These are phyloP conservation scores for Furcasterigmium furcatum DNA, from an alignment of 2,329 filamentous ascomycete species.

Conservation along the genomic window DNA sequence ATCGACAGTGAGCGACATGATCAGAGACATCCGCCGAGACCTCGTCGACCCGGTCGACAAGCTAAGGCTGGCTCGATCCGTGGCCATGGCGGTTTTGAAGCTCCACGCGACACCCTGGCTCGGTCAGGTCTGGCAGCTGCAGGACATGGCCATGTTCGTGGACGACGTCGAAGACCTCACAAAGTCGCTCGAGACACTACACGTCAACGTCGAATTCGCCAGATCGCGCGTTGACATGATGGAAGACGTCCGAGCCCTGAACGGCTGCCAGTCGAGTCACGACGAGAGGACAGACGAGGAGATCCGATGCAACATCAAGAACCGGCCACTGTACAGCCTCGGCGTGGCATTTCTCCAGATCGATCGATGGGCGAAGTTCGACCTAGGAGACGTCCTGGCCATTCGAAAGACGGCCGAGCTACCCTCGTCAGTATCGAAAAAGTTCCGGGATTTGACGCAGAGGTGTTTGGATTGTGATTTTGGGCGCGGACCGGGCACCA, in stretches of 20 bases:
- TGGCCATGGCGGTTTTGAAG: slow-evolving; percentile 4
- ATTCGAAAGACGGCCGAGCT: slow-evolving; percentile 13
- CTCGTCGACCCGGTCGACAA: not conserved
- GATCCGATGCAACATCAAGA: slow-evolving; percentile 15
- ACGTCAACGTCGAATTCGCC: slow-evolving; percentile 5
- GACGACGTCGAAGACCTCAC: not conserved
- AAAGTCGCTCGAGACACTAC: not conserved
- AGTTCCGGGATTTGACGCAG: slow-evolving; percentile 18
- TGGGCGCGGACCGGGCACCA: slow-evolving; percentile 7
- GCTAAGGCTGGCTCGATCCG: not conserved
- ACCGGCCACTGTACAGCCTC: slow-evolving; percentile 19
- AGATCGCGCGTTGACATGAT: not conserved
- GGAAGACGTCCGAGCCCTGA: not conserved
- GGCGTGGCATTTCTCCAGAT: slow-evolving; percentile 23
- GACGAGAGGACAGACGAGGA: slow-evolving; percentile 1
- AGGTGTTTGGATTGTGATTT: slow-evolving; percentile 21
- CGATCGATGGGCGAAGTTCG: slow-evolving; percentile 12
- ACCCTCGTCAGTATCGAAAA: slow-evolving; percentile 9
- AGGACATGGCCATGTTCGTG: slow-evolving; percentile 5
- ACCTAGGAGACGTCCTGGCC: slow-evolving; percentile 13
- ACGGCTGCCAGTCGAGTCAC: too few relatives aligned
- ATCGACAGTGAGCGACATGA: slow-evolving; percentile 1
- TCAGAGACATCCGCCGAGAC: not conserved
- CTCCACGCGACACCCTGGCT: slow-evolving; percentile 9
- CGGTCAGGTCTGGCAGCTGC: slow-evolving; percentile 2